phyloP scores from a whole-genome alignment of 306 rosid species.

The Casuarina cunninghamiana region DNA sequence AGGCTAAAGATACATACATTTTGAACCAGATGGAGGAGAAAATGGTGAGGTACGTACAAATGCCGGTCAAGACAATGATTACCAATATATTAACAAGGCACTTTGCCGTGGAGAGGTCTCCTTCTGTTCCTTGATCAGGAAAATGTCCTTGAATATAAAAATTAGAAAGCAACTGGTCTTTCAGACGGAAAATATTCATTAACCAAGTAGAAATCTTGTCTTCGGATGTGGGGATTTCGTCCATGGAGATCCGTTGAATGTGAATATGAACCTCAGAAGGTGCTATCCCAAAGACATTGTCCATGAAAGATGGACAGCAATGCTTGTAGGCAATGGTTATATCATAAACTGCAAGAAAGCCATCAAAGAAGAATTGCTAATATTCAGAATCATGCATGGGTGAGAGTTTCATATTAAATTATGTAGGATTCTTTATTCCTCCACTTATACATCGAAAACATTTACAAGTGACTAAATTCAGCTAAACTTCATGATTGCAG shows the following conservation, averaged over 20 bases:
- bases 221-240: slow-evolving; percentile 55
- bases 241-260: slow-evolving; percentile 42
- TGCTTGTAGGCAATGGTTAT: slow-evolving; percentile 70
- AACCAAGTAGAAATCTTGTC: slow-evolving; percentile 54
- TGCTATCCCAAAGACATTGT: slow-evolving; percentile 67
- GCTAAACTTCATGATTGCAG: background rate
- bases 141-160: slow-evolving; percentile 62
- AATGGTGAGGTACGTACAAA: slow-evolving; percentile 44
- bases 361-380: slow-evolving; percentile 1
- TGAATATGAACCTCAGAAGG: slow-evolving; percentile 85
- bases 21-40: slow-evolving; percentile 56
- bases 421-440: background rate
- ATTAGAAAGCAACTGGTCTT: slow-evolving; percentile 63
- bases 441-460: background rate
- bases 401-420: background rate
- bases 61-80: slow-evolving; percentile 40
- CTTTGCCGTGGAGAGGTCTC: slow-evolving; percentile 47
- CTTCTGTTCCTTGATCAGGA: slow-evolving; percentile 57
- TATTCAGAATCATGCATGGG: too few relatives aligned
- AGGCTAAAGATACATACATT: slow-evolving; percentile 51
- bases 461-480: background rate
- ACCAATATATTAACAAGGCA: slow-evolving; percentile 45
- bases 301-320: slow-evolving; percentile 71
- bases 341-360: slow-evolving; percentile 58
- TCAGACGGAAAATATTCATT: slow-evolving; percentile 46